Evolutionary conservation across 2,329 filamentous ascomycete genomes (phyloP), one percentile per base, ranked within the genome.

Genomic region (Sporothrix curviconia): DNA sequence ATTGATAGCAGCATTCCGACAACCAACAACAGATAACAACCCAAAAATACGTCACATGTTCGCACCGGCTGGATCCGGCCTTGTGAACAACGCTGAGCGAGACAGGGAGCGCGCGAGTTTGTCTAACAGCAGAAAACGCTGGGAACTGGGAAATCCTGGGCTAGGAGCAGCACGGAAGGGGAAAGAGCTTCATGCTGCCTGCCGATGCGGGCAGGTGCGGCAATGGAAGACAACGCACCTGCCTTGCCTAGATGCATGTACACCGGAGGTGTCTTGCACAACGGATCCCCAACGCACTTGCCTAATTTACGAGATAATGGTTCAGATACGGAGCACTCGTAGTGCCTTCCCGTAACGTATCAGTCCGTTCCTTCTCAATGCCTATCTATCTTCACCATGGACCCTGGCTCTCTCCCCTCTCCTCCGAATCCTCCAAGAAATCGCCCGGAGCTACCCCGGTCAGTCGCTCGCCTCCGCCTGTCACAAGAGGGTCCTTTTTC

Each of bases 1-100:
- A 52, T 37, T 58, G 59, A 60, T 60, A 60, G 51, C 59, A 46
- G 56, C 37, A 15, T 24, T 46, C 52, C 55, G 11, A 28, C 51
- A 22, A 50, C 30, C 40, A 47, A 39, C 30, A 42, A 25, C 40
- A 53, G 50, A 57, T 57, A 57, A 57, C 42, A 40, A 12, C 25
- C 49, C 22, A 46, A 55, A 54, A 50, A 54, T 42, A 58, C 42
- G 57, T 58, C 57, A 58, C 57, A 58, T 58, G 57, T 34, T 30
- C 22, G 40, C 40, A 30, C 51, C 57, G 52, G 51, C 51, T 55
- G 57, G 51, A 28, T 55, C 51, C 56, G 51, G 50, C 28, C 28
- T 37, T n/a, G 7, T 32, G 56, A 17, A 25, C 8, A 17, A 17
- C 30, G 36, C 15, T 14, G 30, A 28, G 40, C 36, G 46, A 51